Evolutionary conservation across 208 protist species (phyloP).

Genomic region (Leishmania braziliensis): DNA sequence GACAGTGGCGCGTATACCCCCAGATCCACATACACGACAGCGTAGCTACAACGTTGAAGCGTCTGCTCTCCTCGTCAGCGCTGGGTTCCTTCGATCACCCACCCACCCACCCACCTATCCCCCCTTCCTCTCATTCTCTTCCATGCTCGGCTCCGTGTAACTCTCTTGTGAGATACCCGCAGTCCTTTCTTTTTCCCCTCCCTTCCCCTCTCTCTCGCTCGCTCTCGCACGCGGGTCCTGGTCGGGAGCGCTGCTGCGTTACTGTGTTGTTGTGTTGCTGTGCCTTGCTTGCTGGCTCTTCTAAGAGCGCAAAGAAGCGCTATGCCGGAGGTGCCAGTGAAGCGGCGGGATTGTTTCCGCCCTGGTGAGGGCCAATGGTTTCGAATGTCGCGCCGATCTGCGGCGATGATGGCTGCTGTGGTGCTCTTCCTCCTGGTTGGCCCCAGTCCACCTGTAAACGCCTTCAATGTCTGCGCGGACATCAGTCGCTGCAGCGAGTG

Average conservation of each 20-base stretch:
- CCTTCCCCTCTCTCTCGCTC: neutral
- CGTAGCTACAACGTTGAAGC: neutral
- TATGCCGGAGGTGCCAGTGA: neutral
- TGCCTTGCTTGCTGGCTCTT: neutral
- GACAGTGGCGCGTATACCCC: no score
- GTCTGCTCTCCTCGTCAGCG: neutral
- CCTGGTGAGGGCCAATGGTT: neutral
- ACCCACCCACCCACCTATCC: neutral
- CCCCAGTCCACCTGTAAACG: neutral
- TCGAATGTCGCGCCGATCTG: neutral
- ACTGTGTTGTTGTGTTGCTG: neutral
- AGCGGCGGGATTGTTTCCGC: neutral
- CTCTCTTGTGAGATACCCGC: neutral
- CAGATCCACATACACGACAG: no score
- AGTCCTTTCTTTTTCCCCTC: neutral
- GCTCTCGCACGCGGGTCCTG: neutral
- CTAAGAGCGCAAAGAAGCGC: neutral
- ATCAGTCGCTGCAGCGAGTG: slow-evolving; percentile 55
- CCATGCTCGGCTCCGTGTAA: neutral
- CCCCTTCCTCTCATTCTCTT: neutral
- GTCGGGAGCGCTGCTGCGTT: neutral
- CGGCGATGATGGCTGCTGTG: neutral
- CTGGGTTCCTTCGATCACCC: neutral
- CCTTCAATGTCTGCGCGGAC: slow-evolving; percentile 37
- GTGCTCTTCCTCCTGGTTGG: neutral